These are phyloP conservation scores for Coemansia furcata DNA, from an alignment of 192 early-diverging fungal species.

Conservation along the genomic window DNA sequence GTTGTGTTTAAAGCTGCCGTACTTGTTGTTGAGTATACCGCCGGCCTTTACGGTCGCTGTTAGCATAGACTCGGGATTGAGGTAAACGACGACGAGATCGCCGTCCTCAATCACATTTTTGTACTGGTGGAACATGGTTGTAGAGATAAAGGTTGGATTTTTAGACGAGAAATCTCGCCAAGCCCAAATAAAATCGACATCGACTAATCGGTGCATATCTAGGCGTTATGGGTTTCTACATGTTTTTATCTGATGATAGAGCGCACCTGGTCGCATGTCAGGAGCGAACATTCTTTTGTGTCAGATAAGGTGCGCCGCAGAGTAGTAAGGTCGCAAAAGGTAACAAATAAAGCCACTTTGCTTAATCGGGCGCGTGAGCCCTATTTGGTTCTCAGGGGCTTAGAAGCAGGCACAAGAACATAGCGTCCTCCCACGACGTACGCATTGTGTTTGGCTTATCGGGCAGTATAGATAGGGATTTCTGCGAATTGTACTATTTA, in stretches of 20 bases:
- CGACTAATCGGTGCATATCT: background rate
- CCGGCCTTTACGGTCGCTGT: slow-evolving; percentile 62
- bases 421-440: background rate
- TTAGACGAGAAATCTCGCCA: background rate
- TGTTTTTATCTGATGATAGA: background rate
- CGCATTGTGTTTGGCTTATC: background rate
- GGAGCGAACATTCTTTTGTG: background rate
- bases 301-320: background rate
- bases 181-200: background rate
- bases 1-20: slow-evolving; percentile 75
- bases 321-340: background rate
- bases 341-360: background rate
- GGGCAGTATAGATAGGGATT: background rate
- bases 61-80: slow-evolving; percentile 69
- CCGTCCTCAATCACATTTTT: slow-evolving; percentile 67
- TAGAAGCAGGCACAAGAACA: background rate
- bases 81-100: slow-evolving; percentile 74
- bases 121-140: slow-evolving; percentile 47
- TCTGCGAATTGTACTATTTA: background rate
- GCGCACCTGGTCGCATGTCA: background rate
- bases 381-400: background rate
- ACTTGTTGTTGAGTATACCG: slow-evolving; percentile 70
- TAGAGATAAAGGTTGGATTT: background rate
- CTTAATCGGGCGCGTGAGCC: background rate
- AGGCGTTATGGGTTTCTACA: background rate